phyloP scores from a whole-genome alignment of 2,329 filamentous ascomycete genomes.

The Dothideomycetidae sp. region DNA sequence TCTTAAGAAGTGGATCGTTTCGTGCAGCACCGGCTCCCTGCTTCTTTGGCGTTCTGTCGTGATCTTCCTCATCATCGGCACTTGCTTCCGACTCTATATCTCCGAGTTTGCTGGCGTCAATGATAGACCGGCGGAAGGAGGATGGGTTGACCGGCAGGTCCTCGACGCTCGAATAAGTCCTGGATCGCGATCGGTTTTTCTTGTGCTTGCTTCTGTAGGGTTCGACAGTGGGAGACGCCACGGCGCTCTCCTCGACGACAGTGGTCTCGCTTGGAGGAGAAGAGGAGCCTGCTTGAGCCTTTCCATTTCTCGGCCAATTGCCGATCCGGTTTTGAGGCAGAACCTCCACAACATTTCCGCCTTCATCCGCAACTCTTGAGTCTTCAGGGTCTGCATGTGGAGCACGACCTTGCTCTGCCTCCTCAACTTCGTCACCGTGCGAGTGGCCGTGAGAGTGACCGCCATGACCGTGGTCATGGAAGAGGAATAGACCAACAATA shows the following conservation, averaged over 20 bases:
- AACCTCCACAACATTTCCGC: slow-evolving; percentile 45
- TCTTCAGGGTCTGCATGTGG: slow-evolving; percentile 34
- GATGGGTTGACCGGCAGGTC: slow-evolving; percentile 74
- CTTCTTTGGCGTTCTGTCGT: slow-evolving; percentile 22
- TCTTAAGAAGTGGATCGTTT: slow-evolving; percentile 24
- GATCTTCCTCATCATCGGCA: slow-evolving; percentile 41
- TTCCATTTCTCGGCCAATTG: slow-evolving; percentile 28
- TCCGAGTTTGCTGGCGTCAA: slow-evolving; percentile 58
- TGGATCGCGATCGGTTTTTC: slow-evolving; percentile 46
- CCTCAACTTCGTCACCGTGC: slow-evolving; percentile 26
- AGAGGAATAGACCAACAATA: slow-evolving; percentile 72
- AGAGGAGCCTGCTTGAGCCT: slow-evolving; percentile 8
- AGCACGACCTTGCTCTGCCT: slow-evolving; percentile 40
- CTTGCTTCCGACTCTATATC: slow-evolving; percentile 41
- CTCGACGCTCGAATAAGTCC: slow-evolving; percentile 44
- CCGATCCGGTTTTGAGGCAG: slow-evolving; percentile 48
- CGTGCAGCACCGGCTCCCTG: slow-evolving; percentile 30
- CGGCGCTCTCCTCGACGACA: slow-evolving; percentile 15
- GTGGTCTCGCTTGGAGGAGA: slow-evolving; percentile 18
- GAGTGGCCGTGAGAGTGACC: slow-evolving; percentile 29
- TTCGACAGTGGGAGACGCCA: slow-evolving; percentile 5
- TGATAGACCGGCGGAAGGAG: slow-evolving; percentile 83
- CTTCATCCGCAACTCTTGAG: slow-evolving; percentile 39
- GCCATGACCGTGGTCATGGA: slow-evolving; percentile 85
- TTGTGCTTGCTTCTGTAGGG: slow-evolving; percentile 40